Percentiles rank a stretch among this genome's conserved stretches.
phyloP scores from a whole-genome alignment of 768 basidiomycete genomes.

The Boletus subcaerulescens region DNA sequence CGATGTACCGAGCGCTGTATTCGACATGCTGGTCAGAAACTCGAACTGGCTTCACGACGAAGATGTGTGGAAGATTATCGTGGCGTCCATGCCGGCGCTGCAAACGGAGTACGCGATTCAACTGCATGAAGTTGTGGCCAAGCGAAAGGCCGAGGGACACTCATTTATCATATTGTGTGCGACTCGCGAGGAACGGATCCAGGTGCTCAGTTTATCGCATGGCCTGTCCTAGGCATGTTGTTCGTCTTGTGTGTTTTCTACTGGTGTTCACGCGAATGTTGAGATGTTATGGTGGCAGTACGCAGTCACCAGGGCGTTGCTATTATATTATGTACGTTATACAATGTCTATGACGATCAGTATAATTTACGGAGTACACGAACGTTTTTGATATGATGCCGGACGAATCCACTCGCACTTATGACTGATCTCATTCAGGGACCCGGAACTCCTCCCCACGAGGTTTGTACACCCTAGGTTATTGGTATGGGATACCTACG shows the following conservation, averaged over 20 bases:
- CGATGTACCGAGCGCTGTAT: constrained; percentile 58
- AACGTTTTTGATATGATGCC: no score
- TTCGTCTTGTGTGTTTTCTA: constrained; percentile 10
- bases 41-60: constrained; percentile 71
- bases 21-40: constrained; percentile 58
- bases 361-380: no score
- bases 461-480: no score
- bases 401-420: no score
- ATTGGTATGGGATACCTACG: no score
- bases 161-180: constrained; percentile 61
- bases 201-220: constrained; percentile 47
- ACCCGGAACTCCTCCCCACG: no score
- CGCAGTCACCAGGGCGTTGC: constrained; percentile 26
- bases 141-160: constrained; percentile 62
- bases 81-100: constrained; percentile 52
- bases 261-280: no score
- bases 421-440: no score
- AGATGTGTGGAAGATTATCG: constrained; percentile 65
- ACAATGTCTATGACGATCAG: no score
- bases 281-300: no score
- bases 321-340: no score
- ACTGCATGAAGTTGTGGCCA: constrained; percentile 62
- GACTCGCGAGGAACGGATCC: constrained; percentile 66
- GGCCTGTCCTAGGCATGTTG: background rate
- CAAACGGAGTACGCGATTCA: constrained; percentile 63